A percentile compares a stretch with the other conserved stretches of the same genome.
Evolutionary conservation across 2,329 filamentous ascomycete species (phyloP).

Genomic region (Didymella exigua): DNA sequence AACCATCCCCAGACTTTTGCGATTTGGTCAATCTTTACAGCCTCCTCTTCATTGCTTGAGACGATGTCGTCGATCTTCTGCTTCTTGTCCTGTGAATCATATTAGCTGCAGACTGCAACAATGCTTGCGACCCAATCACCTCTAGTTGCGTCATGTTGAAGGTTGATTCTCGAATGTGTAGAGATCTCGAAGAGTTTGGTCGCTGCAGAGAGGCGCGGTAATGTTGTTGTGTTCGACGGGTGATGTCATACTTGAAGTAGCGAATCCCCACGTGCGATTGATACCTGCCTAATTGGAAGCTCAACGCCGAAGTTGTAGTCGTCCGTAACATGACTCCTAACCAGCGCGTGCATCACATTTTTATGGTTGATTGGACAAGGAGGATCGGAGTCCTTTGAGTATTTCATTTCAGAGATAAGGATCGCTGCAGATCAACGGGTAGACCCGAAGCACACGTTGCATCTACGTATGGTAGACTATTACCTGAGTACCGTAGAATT

Average conservation of each 20-base stretch:
- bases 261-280: conserved; percentile 11
- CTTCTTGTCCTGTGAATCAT: conserved; percentile 23
- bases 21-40: conserved; percentile 38
- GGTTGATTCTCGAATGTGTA: neutral
- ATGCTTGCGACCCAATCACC: neutral
- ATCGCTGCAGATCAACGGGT: conserved; percentile 15
- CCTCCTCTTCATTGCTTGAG: conserved; percentile 20
- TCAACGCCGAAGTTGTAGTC: conserved; percentile 5
- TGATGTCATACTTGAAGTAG: conserved; percentile 12
- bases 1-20: conserved; percentile 40
- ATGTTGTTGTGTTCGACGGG: neutral
- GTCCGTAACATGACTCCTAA: conserved; percentile 5
- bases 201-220: neutral
- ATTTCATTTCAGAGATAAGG: conserved; percentile 11
- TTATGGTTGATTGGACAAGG: conserved; percentile 6
- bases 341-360: conserved; percentile 8
- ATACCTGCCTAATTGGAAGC: conserved; percentile 21
- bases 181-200: neutral
- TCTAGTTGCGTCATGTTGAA: conserved; percentile 6
- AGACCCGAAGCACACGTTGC: conserved; percentile 16
- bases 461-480: neutral
- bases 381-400: neutral
- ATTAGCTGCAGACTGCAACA: conserved; percentile 2
- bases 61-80: conserved; percentile 26
- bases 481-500: no score